Conservation (phyloP, 345 rosid species). For the Acer yangbiense region DNA sequence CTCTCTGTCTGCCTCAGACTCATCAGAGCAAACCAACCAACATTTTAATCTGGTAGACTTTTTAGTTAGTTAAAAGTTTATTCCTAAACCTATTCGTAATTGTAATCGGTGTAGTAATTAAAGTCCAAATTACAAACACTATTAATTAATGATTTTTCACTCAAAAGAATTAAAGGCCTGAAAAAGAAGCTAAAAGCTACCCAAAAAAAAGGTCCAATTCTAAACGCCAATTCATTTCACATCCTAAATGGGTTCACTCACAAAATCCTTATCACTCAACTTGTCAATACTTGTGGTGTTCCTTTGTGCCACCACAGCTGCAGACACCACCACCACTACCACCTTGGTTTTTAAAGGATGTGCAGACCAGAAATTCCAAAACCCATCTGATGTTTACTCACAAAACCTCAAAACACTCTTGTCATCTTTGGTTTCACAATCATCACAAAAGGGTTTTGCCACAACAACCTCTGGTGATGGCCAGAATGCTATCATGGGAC, state of each 20-base stretch:
- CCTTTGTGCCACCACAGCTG: constrained; percentile 17
- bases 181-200: too few species aligned
- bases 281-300: constrained; percentile 22
- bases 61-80: too few species aligned
- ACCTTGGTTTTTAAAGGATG: constrained; percentile 76
- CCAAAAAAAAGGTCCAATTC: too few species aligned
- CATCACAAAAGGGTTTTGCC: constrained; percentile 49
- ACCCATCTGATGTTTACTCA: constrained; percentile 55
- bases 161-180: too few species aligned
- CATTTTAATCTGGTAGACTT: too few species aligned
- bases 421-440: constrained; percentile 60
- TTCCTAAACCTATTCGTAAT: too few species aligned
- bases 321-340: constrained; percentile 33
- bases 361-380: constrained; percentile 60
- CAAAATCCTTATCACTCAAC: constrained; percentile 6
- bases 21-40: too few species aligned
- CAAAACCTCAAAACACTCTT: constrained; percentile 65
- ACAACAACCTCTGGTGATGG: constrained; percentile 56
- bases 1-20: not conserved
- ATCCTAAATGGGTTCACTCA: constrained; percentile 31
- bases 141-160: too few species aligned
- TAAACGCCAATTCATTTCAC: not conserved
- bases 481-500: constrained; percentile 55
- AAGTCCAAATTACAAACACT: too few species aligned
- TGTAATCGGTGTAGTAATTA: too few species aligned